A percentile compares a stretch with the other conserved stretches of the same genome.
Evolutionary conservation across 305 asterid genomes (phyloP).

Genomic region (Solanum hybrid): DNA sequence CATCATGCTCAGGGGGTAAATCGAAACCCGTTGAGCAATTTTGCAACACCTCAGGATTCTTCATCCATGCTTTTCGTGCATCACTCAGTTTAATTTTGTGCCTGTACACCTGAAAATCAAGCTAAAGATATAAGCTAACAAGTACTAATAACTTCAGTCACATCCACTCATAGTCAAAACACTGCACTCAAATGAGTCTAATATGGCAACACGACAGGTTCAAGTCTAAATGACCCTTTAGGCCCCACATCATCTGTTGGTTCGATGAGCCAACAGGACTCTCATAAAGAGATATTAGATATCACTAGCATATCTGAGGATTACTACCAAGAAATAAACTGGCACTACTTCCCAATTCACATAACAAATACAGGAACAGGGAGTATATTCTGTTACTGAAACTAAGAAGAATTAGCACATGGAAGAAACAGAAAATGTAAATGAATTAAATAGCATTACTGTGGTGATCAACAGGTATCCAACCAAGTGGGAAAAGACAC

Average conservation of each 20-base stretch:
- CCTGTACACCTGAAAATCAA: slow-evolving; percentile 49
- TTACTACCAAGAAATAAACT: not conserved
- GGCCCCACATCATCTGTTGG: not conserved
- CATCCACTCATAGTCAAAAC: not conserved
- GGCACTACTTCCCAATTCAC: not conserved
- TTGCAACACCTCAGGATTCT: slow-evolving; percentile 57
- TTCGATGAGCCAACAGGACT: not conserved
- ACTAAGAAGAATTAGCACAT: not conserved
- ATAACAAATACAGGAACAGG: not conserved
- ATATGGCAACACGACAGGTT: not conserved
- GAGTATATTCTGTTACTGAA: not conserved
- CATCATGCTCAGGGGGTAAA: slow-evolving; percentile 46
- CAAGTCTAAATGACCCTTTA: not conserved
- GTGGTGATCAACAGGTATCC: not conserved
- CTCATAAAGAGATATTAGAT: not conserved
- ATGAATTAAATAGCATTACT: not conserved
- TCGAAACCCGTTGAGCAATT: slow-evolving; percentile 71
- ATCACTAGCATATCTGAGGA: not conserved
- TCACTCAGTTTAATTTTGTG: slow-evolving; percentile 66
- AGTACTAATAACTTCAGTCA: not conserved
- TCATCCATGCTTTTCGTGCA: slow-evolving; percentile 82
- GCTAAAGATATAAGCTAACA: not conserved
- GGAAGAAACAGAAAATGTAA: not conserved
- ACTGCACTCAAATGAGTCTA: not conserved
- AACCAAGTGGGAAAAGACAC: not conserved